Base-by-base conservation (phyloP, 129 eudicot genomes). In the Mikania micrantha region DNA sequence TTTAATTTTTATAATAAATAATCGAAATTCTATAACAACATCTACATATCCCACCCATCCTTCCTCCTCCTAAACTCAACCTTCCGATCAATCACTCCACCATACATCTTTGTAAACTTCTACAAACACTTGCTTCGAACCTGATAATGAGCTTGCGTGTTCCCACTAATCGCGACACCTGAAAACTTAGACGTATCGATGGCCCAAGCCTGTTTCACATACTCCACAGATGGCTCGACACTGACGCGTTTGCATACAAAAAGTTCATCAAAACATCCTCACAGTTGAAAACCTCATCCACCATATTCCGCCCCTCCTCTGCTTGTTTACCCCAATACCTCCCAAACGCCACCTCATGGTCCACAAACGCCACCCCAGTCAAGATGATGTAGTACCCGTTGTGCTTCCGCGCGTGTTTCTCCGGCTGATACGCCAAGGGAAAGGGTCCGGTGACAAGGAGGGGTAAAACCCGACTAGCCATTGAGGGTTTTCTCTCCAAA, bases 391-490 rank as follows among this genome's bases (percentile, higher is more conserved):
- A 88, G 49, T 92, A 92, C 74, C 91, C 95, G 32, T 82, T 67
- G 57, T 80, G 79, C 13, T 64, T 82, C 3, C 96, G 80, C 1
- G 98, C 98, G 34, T 92, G 88, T 65, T 82, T 85, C 79, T 92
- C 98, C 1, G 84, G 95, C 38, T 82, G 76, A 41, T 92, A 92
- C 76, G 66, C 47, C 61, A 88, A 72, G 1, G 82, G 93, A 0
- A 78, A 85, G 24, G 64, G 64, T n/a, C 95, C 96, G 2, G 72
- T 74, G 0, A 75, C 71, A 1, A 85, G 85, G 64, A 81, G 0
- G 98, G 96, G 77, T 92, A 92, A 38, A 92, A 92, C 66, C 98
- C 95, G 28, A 92, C 98, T 0, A 92, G 78, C 70, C 85, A 69
- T 3, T 82, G 81, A 0, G 98, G 96, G 71, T 82, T 78, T 64